Evolutionary conservation across 2,329 filamentous ascomycete species (phyloP), one percentile per base, ranked within the genome.

Genomic region (Drechslerella stenobrocha): DNA sequence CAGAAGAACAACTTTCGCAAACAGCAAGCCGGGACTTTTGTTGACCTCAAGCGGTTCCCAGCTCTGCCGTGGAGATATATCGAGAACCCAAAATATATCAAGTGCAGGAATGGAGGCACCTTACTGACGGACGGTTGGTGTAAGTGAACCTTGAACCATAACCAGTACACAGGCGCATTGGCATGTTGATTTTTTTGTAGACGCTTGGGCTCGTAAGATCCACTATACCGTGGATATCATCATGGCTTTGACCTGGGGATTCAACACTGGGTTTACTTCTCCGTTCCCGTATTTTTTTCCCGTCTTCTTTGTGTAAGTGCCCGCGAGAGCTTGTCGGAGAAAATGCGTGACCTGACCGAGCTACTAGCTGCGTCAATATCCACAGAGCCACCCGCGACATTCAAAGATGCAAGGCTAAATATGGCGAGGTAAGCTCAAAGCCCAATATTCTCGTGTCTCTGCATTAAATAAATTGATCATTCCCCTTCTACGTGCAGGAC

Each of bases 1-100:
- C 90, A 96, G 78, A 96, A 96, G 83, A 96, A 95, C 79, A 86
- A 88, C 70, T 96, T 92, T 83, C 86, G 90, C 57, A 84, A 87
- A 71, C 81, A 84, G 77, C 89, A 95, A 78, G 84, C 87, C 67
- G 89, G 89, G 67, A 85, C 85, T 37, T 75, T 82, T 52, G 77
- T 87, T 52, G 80, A 84, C 75, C 87, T 90, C 73, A 88, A 86
- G 73, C 86, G 89, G 1, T 95, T 96, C 79, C 90, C 91, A 3
- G 88, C 92, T 76, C 82, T 96, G n/a, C 90, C 89, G 5, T 96
- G 89, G 87, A 88, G 88, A 76, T 86, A 85, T 2, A 77, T 96
- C 66, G 78, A 89, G 72, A 91, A 95, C 78, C 90, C 90, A 45
- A 85, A 87, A 76, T 85, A 82, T 40, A 91, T 96, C 76, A 81